Conservation (phyloP, 2,329 filamentous ascomycete species). For the Microsporum ferrugineum region DNA sequence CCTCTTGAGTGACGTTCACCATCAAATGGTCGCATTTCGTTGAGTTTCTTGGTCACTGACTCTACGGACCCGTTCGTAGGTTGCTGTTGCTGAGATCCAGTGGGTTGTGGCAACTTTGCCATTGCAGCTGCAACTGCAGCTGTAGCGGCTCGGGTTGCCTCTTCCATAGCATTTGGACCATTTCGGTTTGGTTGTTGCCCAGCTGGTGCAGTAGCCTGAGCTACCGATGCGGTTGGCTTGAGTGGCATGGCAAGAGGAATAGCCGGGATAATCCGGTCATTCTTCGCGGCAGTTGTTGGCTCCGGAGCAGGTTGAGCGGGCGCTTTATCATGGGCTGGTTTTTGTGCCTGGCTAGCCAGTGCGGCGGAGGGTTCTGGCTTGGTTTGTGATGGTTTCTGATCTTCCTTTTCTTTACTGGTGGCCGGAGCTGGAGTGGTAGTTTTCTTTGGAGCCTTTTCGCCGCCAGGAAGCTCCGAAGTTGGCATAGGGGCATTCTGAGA, state of each 20-base stretch:
- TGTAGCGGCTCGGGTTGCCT: conserved; percentile 39
- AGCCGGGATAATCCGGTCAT: conserved; percentile 35
- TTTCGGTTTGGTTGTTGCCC: conserved; percentile 21
- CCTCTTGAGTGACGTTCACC: conserved; percentile 28
- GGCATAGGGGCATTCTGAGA: conserved; percentile 23
- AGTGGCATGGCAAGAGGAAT: conserved; percentile 33
- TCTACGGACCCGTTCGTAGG: conserved; percentile 29
- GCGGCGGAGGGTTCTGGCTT: conserved; percentile 18
- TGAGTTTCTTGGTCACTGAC: conserved; percentile 34
- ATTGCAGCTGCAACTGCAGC: conserved; percentile 42
- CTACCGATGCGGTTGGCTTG: conserved; percentile 24
- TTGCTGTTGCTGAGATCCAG: conserved; percentile 24
- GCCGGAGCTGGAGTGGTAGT: conserved; percentile 23
- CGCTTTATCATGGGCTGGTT: conserved; percentile 12
- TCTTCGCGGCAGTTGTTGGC: conserved; percentile 26
- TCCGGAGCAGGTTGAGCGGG: conserved; percentile 16
- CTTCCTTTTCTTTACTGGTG: conserved; percentile 21
- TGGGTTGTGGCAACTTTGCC: conserved; percentile 38
- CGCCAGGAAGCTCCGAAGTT: conserved; percentile 35
- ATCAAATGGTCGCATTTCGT: conserved; percentile 36
- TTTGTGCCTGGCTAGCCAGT: conserved; percentile 11
- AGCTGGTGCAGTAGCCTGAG: conserved; percentile 19
- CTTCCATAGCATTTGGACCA: conserved; percentile 25
- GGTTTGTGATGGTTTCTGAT: conserved; percentile 19
- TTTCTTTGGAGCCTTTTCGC: conserved; percentile 29